Evolutionary conservation across 2,329 filamentous ascomycete genomes (phyloP).

Genomic region (Amesomyces nigricolor): DNA sequence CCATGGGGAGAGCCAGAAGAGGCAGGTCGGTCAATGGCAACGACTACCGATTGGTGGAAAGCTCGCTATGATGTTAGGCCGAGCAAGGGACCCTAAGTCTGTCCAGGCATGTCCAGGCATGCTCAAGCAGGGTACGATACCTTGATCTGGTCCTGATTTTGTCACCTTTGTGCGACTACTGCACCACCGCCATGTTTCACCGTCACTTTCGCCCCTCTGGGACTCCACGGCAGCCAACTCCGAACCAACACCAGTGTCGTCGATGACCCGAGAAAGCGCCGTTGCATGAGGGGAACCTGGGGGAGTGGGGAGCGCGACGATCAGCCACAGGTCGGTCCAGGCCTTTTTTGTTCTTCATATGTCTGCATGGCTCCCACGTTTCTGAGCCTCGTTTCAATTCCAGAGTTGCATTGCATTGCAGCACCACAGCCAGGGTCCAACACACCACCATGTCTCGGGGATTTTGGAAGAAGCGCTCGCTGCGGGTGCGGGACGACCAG

Average conservation of each 20-base stretch:
- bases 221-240: not conserved
- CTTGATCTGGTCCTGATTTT: too few species aligned
- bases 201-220: too few species aligned
- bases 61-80: too few species aligned
- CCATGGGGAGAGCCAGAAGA: too few species aligned
- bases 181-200: too few species aligned
- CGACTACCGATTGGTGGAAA: too few species aligned
- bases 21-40: too few species aligned
- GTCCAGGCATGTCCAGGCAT: too few species aligned
- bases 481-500: slow-evolving; percentile 39
- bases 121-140: too few species aligned
- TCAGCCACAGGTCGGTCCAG: not conserved
- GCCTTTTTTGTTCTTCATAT: not conserved
- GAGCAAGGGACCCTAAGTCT: too few species aligned
- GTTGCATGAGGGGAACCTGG: not conserved
- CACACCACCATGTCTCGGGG: slow-evolving; percentile 19
- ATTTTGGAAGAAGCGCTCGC: slow-evolving; percentile 42
- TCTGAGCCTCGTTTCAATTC: not conserved
- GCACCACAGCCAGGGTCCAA: not conserved
- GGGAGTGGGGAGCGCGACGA: not conserved
- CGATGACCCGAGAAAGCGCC: slow-evolving; percentile 3
- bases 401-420: not conserved
- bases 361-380: not conserved
- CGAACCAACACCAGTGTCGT: not conserved
- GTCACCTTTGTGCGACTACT: too few species aligned